These are phyloP conservation scores for Boehmeria nivea DNA, from an alignment of 306 rosid species.

Conservation along the genomic window DNA sequence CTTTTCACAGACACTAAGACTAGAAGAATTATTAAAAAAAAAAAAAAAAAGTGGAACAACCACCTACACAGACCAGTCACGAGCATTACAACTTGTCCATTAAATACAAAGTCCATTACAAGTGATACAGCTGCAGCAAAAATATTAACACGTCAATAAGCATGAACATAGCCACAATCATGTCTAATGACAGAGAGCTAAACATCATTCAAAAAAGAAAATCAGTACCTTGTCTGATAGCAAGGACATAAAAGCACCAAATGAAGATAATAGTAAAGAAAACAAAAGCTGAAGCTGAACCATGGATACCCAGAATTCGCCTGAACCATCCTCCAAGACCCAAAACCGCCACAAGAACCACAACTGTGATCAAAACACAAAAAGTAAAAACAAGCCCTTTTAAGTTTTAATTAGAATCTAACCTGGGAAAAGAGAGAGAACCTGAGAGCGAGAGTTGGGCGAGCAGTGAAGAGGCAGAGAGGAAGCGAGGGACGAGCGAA, in stretches of 20 bases:
- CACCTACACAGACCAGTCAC: constrained; percentile 36
- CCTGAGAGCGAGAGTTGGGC: constrained; percentile 40
- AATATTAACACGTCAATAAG: too few species aligned
- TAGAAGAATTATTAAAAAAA: background rate
- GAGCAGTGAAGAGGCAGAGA: constrained; percentile 21
- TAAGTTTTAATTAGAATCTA: constrained; percentile 4
- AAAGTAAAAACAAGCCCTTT: too few species aligned
- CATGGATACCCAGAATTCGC: constrained; percentile 29
- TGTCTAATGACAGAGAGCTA: too few species aligned
- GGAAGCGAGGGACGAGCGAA: constrained; percentile 35
- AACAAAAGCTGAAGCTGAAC: constrained; percentile 44
- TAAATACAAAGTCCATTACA: constrained; percentile 24
- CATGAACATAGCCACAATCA: too few species aligned
- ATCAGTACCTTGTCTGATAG: constrained; percentile 31
- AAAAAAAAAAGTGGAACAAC: constrained; percentile 6
- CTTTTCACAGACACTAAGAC: background rate
- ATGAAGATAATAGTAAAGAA: constrained; percentile 35
- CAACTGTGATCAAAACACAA: constrained; percentile 10
- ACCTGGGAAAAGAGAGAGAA: background rate
- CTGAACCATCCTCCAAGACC: constrained; percentile 31
- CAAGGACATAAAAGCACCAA: constrained; percentile 34
- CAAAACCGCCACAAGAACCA: constrained; percentile 26
- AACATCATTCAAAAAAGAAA: background rate
- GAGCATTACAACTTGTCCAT: constrained; percentile 32
- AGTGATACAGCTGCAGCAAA: constrained; percentile 28